phyloP scores from a whole-genome alignment of 768 basidiomycete species.

The Mycena rebaudengoi region DNA sequence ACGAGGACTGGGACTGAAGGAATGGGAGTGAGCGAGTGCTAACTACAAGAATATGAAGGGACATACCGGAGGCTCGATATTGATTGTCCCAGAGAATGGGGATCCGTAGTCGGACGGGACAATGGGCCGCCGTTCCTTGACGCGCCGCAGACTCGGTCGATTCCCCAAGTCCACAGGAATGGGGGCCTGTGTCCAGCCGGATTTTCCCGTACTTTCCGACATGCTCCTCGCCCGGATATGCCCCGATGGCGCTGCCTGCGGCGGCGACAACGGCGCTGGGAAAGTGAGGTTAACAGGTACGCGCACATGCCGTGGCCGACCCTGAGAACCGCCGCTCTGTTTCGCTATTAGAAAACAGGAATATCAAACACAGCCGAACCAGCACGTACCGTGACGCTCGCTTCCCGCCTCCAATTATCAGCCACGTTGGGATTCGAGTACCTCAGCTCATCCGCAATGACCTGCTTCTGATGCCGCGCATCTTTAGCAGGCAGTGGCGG shows the following conservation, averaged over 20 bases:
- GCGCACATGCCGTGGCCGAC: conserved; percentile 26
- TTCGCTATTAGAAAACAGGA: not conserved
- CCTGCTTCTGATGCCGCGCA: conserved; percentile 31
- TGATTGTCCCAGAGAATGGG: conserved; percentile 11
- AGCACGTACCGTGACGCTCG: too few species aligned
- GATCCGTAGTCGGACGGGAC: conserved; percentile 24
- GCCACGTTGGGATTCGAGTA: conserved; percentile 41
- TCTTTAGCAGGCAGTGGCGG: conserved; percentile 22
- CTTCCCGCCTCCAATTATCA: conserved; percentile 41
- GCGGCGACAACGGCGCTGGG: conserved; percentile 25
- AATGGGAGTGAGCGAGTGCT: not conserved
- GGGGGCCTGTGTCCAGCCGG: conserved; percentile 12
- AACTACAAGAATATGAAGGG: not conserved
- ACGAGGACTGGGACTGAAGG: conserved; percentile 10
- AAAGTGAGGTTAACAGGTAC: conserved; percentile 17
- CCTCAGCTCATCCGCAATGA: conserved; percentile 43
- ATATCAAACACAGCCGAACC: not conserved
- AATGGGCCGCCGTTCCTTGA: conserved; percentile 14
- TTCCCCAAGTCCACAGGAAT: conserved; percentile 4
- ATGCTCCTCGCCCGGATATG: conserved; percentile 18
- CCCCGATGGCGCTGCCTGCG: not conserved
- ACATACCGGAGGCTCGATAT: conserved; percentile 21
- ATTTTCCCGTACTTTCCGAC: conserved; percentile 20
- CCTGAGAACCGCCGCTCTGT: not conserved
- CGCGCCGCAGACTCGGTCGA: conserved; percentile 20